Evolutionary conservation across 441 rosid species (phyloP).

Genomic region (Raphanus hybrid): DNA sequence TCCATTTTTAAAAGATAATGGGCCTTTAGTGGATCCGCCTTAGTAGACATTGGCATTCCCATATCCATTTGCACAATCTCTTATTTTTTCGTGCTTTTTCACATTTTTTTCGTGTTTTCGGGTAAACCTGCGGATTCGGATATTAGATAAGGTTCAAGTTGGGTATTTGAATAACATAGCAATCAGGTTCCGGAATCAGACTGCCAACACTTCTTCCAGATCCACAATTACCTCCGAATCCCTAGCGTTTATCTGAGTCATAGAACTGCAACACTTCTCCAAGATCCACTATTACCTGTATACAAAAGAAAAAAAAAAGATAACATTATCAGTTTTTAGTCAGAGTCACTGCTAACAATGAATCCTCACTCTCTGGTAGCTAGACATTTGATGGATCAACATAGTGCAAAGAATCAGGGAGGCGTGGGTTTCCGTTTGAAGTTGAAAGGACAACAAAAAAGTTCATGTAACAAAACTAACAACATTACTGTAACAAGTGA

Average conservation of each 20-base stretch:
- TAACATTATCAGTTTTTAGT: slow-evolving; percentile 16
- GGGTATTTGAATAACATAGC: neutral
- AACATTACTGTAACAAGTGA: neutral
- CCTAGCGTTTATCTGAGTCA: slow-evolving; percentile 93
- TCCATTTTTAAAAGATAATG: neutral
- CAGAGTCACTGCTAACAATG: neutral
- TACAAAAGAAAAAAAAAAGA: slow-evolving; percentile 4
- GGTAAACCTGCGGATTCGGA: too few species aligned
- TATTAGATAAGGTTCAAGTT: too few species aligned
- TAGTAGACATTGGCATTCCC: too few species aligned
- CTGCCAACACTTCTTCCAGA: slow-evolving; percentile 69
- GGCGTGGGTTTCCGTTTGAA: slow-evolving; percentile 95
- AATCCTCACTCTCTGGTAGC: slow-evolving; percentile 77
- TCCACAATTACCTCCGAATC: slow-evolving; percentile 91
- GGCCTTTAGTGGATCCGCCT: neutral
- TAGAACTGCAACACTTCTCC: slow-evolving; percentile 91
- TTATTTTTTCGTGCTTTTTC: too few species aligned
- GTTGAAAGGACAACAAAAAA: slow-evolving; percentile 50
- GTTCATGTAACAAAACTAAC: neutral
- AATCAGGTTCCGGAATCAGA: slow-evolving; percentile 20
- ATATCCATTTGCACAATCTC: too few species aligned
- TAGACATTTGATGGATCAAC: slow-evolving; percentile 85
- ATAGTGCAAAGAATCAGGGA: slow-evolving; percentile 93
- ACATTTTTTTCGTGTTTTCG: too few species aligned
- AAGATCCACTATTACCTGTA: slow-evolving; percentile 81